Conservation (phyloP, 495 filamentous ascomycete species). For the Xylaria intraflava region DNA sequence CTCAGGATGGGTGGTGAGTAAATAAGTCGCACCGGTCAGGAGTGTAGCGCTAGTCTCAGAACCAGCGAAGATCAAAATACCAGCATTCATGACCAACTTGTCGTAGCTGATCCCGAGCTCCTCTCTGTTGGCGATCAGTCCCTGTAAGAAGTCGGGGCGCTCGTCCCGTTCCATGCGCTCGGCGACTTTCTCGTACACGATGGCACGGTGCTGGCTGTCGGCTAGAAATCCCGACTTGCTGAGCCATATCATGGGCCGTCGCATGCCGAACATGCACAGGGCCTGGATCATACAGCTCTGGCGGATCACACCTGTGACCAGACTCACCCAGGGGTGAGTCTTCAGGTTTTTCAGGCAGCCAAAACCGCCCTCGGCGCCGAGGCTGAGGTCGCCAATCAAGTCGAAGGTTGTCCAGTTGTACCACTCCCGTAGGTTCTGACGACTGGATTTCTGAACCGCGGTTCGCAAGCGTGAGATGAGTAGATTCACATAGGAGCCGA, state of each 20-base stretch:
- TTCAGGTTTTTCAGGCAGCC: slow-evolving; percentile 35
- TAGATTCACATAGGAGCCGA: slow-evolving; percentile 29
- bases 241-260: neutral
- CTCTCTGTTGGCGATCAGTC: slow-evolving; percentile 32
- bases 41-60: slow-evolving; percentile 49
- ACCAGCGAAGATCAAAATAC: slow-evolving; percentile 35
- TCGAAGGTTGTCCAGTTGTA: slow-evolving; percentile 48
- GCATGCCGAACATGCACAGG: slow-evolving; percentile 15
- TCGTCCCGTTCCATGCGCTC: slow-evolving; percentile 26
- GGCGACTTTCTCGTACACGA: slow-evolving; percentile 26
- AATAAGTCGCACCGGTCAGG: slow-evolving; percentile 38
- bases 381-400: slow-evolving; percentile 47
- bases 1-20: slow-evolving; percentile 36
- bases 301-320: slow-evolving; percentile 29
- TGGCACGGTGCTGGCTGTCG: slow-evolving; percentile 19
- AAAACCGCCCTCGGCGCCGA: slow-evolving; percentile 46
- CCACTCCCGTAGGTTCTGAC: slow-evolving; percentile 29
- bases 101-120: slow-evolving; percentile 6
- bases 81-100: slow-evolving; percentile 19
- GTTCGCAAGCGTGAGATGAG: slow-evolving; percentile 34
- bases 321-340: slow-evolving; percentile 40
- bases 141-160: slow-evolving; percentile 35
- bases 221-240: slow-evolving; percentile 4
- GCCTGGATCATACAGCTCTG: slow-evolving; percentile 20
- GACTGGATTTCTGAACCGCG: slow-evolving; percentile 14